Evolutionary conservation across 805 yeast genomes (phyloP).

Genomic region (Lachancea nothofagi): DNA sequence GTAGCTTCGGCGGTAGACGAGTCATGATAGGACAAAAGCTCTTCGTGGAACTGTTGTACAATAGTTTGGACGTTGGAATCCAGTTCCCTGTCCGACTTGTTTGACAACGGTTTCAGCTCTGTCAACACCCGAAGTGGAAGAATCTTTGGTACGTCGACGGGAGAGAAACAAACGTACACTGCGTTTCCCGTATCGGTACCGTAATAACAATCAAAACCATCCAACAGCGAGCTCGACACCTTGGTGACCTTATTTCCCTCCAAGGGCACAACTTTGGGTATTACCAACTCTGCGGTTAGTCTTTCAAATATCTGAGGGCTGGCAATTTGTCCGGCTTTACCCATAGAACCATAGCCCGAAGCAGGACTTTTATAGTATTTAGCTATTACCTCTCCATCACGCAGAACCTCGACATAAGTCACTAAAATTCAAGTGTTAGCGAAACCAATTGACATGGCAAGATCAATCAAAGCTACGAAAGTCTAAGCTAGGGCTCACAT

Average conservation of each 20-base stretch:
- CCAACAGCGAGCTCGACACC: conserved; percentile 26
- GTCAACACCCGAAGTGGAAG: conserved; percentile 31
- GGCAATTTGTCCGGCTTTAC: conserved; percentile 9
- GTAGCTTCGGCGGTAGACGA: conserved; percentile 21
- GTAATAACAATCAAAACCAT: conserved; percentile 33
- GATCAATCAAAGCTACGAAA: background rate
- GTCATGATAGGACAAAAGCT: conserved; percentile 21
- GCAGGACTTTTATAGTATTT: conserved; percentile 20
- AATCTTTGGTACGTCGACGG: conserved; percentile 26
- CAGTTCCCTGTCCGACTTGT: conserved; percentile 22
- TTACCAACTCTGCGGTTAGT: conserved; percentile 26
- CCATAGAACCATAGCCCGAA: conserved; percentile 22
- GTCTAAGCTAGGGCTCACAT: no score
- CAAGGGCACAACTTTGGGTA: conserved; percentile 28
- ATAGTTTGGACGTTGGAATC: conserved; percentile 23
- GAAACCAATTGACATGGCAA: background rate
- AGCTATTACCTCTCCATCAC: conserved; percentile 20
- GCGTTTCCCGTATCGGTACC: conserved; percentile 20
- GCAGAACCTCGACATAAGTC: conserved; percentile 27
- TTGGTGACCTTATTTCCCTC: conserved; percentile 33
- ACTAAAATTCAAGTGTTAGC: conserved; percentile 14
- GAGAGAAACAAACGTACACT: conserved; percentile 26
- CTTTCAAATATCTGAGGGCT: conserved; percentile 22
- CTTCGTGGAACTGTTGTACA: conserved; percentile 28
- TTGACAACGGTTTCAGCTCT: conserved; percentile 24